Conservation (phyloP, 1,284 basidiomycete genomes). For the Schizophyllum amplum region DNA sequence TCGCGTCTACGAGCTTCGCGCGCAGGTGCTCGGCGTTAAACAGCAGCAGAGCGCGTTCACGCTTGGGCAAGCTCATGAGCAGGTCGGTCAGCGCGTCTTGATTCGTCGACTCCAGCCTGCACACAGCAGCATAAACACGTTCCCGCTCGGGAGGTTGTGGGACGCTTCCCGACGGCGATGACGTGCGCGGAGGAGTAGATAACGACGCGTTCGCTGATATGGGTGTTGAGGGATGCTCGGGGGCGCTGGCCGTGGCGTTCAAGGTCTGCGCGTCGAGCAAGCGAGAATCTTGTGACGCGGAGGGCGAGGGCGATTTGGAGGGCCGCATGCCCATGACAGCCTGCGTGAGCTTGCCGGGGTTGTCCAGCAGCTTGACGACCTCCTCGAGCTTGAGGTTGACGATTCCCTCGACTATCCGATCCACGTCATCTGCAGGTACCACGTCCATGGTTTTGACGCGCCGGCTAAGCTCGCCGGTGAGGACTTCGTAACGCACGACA, state of each 20-base stretch:
- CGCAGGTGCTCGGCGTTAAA: slow-evolving; percentile 80
- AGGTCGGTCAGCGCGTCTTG: slow-evolving; percentile 66
- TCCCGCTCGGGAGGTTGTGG: slow-evolving; percentile 67
- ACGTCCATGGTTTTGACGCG: slow-evolving; percentile 53
- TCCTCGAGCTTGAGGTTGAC: slow-evolving; percentile 64
- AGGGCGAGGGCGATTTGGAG: slow-evolving; percentile 35
- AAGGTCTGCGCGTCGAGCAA: slow-evolving; percentile 50
- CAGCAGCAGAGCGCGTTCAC: slow-evolving; percentile 83
- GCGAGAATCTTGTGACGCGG: slow-evolving; percentile 53
- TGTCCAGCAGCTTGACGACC: slow-evolving; percentile 68
- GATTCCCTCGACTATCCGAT: slow-evolving; percentile 60
- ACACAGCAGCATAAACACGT: slow-evolving; percentile 61
- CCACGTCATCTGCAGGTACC: slow-evolving; percentile 47
- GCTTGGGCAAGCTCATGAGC: slow-evolving; percentile 77
- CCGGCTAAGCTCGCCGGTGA: slow-evolving; percentile 73
- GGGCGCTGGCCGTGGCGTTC: slow-evolving; percentile 69
- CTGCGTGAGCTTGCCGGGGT: slow-evolving; percentile 52
- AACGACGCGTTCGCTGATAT: slow-evolving; percentile 65
- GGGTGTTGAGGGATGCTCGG: slow-evolving; percentile 77
- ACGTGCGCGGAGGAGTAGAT: slow-evolving; percentile 71
- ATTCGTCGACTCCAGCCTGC: slow-evolving; percentile 48
- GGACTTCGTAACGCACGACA: slow-evolving; percentile 76
- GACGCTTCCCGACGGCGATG: slow-evolving; percentile 70
- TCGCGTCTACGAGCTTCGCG: slow-evolving; percentile 75
- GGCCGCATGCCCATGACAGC: slow-evolving; percentile 47